A percentile compares a stretch with the other conserved stretches of the same genome.
Conservation (phyloP, 495 filamentous ascomycete genomes). For the Platismatia glauca region DNA sequence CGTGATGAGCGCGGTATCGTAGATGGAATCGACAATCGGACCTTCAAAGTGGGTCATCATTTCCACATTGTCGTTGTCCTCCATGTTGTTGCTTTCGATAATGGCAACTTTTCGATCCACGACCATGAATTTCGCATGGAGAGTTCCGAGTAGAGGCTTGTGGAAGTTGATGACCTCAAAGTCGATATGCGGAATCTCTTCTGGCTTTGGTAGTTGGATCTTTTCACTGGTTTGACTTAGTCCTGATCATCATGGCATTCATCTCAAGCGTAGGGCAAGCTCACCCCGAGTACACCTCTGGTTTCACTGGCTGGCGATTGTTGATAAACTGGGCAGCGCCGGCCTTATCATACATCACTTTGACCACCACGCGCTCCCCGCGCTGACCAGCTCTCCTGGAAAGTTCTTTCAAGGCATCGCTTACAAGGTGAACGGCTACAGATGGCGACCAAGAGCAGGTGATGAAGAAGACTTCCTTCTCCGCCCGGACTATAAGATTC, state of each 20-base stretch:
- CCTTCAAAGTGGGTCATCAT: slow-evolving; percentile 76
- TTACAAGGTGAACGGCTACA: slow-evolving; percentile 55
- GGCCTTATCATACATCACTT: slow-evolving; percentile 68
- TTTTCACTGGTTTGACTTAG: neutral
- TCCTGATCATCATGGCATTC: neutral
- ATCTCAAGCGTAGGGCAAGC: slow-evolving; percentile 3
- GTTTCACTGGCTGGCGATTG: slow-evolving; percentile 50
- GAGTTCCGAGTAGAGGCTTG: slow-evolving; percentile 61
- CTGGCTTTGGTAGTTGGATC: slow-evolving; percentile 49
- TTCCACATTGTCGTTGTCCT: slow-evolving; percentile 69
- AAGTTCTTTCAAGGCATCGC: slow-evolving; percentile 59
- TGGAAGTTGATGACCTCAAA: slow-evolving; percentile 69
- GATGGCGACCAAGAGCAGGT: slow-evolving; percentile 70
- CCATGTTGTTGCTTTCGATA: slow-evolving; percentile 65
- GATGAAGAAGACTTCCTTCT: slow-evolving; percentile 61
- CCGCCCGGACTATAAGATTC: slow-evolving; percentile 63
- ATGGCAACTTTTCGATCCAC: slow-evolving; percentile 61
- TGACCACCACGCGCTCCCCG: slow-evolving; percentile 52
- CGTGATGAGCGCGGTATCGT: slow-evolving; percentile 61
- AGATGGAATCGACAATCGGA: slow-evolving; percentile 64
- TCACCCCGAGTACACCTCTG: slow-evolving; percentile 47
- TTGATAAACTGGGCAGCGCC: slow-evolving; percentile 45
- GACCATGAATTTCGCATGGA: slow-evolving; percentile 70
- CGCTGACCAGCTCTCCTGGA: slow-evolving; percentile 53
- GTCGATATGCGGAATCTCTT: slow-evolving; percentile 62